Percentiles rank a stretch among this genome's conserved stretches.
Conservation (phyloP, 2,329 filamentous ascomycete species). For the Teratosphaeriaceae sp. region DNA sequence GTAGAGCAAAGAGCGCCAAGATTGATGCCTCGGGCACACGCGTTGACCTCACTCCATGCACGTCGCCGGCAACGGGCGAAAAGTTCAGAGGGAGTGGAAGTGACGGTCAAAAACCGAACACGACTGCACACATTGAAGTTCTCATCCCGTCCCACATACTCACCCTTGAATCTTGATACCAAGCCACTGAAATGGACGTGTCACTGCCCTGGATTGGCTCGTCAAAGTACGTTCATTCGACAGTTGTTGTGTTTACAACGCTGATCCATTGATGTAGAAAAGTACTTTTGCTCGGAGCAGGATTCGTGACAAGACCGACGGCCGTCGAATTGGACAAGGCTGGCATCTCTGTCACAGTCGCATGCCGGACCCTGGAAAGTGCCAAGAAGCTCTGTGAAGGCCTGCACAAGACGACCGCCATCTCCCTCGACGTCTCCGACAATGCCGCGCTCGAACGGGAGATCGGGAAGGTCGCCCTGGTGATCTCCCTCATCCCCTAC, state of each 20-base stretch:
- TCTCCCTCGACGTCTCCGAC: conserved; percentile 79
- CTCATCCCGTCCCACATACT: too few relatives aligned
- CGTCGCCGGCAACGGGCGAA: too few relatives aligned
- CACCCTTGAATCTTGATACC: too few relatives aligned
- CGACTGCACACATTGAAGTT: too few relatives aligned
- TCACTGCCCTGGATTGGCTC: conserved; percentile 19
- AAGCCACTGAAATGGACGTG: too few relatives aligned
- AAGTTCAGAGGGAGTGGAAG: too few relatives aligned
- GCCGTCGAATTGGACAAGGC: conserved; percentile 52
- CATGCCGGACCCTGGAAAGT: conserved; percentile 72
- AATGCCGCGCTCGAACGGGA: conserved; percentile 70
- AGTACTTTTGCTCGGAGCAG: conserved; percentile 46
- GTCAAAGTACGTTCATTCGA: conserved; percentile 26
- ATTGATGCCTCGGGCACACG: too few relatives aligned
- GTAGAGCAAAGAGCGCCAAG: too few relatives aligned
- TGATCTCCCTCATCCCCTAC: conserved; percentile 73
- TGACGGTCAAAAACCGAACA: too few relatives aligned
- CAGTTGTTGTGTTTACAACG: neutral
- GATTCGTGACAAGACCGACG: conserved; percentile 52
- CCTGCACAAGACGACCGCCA: conserved; percentile 65
- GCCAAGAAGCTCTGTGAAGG: conserved; percentile 69
- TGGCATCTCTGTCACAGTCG: conserved; percentile 54
- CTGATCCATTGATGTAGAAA: too few relatives aligned
- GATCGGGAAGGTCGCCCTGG: conserved; percentile 59
- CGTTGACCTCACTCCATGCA: too few relatives aligned